These are phyloP conservation scores for Chlamydomonas sp. DNA, from an alignment of 139 green algal genomes.

Conservation along the genomic window DNA sequence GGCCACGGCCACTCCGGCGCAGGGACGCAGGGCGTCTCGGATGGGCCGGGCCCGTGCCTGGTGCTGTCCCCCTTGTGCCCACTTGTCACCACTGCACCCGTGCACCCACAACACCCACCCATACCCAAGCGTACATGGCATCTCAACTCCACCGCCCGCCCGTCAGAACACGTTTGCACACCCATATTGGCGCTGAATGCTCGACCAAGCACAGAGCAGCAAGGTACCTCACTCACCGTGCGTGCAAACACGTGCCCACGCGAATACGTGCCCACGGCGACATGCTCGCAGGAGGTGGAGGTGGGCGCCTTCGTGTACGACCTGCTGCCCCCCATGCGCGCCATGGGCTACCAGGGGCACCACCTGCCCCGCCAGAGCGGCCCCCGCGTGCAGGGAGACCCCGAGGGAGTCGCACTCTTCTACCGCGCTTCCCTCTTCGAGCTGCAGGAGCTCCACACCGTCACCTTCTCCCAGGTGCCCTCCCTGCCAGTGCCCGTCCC, in stretches of 20 bases:
- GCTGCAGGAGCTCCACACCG: background rate
- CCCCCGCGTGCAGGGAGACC: background rate
- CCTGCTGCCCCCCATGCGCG: constrained; percentile 51
- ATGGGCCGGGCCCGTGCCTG: no score
- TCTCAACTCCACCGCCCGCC: no score
- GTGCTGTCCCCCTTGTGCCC: no score
- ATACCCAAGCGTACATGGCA: no score
- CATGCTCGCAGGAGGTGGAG: constrained; percentile 59
- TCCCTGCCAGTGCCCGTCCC: background rate
- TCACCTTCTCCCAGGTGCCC: background rate
- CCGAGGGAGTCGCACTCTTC: constrained; percentile 58
- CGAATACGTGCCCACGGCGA: no score
- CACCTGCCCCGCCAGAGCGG: constrained; percentile 35
- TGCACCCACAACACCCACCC: no score
- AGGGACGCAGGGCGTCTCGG: no score
- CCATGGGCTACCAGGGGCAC: constrained; percentile 46
- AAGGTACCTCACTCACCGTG: background rate
- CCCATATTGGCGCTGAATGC: no score
- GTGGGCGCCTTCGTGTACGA: constrained; percentile 43
- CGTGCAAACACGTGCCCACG: no score
- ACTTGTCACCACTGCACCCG: no score
- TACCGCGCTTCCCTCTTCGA: constrained; percentile 41
- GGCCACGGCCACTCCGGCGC: no score
- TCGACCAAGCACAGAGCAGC: background rate
- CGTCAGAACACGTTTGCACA: no score